Base-by-base conservation (phyloP, 2,329 filamentous ascomycete species). In the Botryotinia calthae region DNA sequence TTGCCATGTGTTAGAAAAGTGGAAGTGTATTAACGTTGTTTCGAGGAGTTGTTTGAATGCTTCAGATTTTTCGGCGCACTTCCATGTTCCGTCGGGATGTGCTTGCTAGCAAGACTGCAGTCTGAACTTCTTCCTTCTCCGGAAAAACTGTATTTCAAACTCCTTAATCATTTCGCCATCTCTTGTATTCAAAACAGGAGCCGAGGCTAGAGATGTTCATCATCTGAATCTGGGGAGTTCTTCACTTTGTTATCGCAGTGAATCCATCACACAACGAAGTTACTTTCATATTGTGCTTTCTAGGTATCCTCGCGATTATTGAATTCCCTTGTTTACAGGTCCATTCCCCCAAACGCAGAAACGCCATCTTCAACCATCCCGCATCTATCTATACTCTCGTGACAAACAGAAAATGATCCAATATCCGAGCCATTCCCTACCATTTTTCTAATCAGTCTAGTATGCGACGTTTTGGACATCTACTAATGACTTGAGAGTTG, bases 41-140 rank as follows among this genome's bases (percentile, higher is more conserved):
- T 70, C 68, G 42, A 70, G n/a, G 25, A 34, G 42, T 37, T 28
- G 25, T n/a, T 51, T 70, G 44, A n/a, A 62, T 70, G 58, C 68
- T 63, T 62, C 44, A 42, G 25, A 25, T 63, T 22, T 48, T 34
- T 56, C 28, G n/a, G 31, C 16, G 22, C 16, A 61, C 40, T 70
- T 59, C 8, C 22, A 46, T 16, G 14, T 56, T 56, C 51, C 16
- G n/a, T 18, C 51, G 25, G 12, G 37, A 20, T 69, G 18, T 62
- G 40, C 68, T 70, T 62, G 40, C 68, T 70, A n/a, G n/a, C n/a
- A n/a, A n/a, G 68, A 62, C 54, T 28, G 44, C 68, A 70, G 56
- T 65, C 37, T n/a, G 31, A 48, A 6, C 44, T 34, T 44, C 34
- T 63, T 63, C 40, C 54, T 62, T 48, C 56, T 31, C 28, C 9